Conservation (phyloP, 148 eudicot genomes). For the Rhododendron ferrugineum region DNA sequence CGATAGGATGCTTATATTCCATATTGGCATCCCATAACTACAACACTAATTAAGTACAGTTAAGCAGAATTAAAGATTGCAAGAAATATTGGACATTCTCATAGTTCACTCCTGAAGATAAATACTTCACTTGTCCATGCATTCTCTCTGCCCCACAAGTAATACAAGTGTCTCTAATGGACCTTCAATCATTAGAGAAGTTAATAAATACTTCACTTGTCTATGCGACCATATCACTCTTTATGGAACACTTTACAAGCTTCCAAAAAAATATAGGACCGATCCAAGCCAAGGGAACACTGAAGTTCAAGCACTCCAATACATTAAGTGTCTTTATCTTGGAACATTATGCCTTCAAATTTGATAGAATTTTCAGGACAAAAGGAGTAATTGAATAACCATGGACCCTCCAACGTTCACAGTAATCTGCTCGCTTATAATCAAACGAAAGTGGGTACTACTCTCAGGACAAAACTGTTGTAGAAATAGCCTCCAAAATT, state of each 20-base stretch:
- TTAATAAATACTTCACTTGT: background rate
- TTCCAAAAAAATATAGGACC: background rate
- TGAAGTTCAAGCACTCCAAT: background rate
- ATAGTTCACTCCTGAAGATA: background rate
- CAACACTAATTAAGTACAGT: background rate
- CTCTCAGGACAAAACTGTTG: background rate
- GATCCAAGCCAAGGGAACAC: background rate
- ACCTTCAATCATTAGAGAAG: background rate
- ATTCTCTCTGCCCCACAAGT: background rate
- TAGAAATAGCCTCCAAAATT: background rate
- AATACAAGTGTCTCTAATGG: background rate
- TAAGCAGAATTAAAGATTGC: background rate
- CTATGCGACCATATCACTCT: background rate
- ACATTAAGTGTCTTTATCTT: background rate
- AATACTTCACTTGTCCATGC: background rate
- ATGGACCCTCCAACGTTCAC: background rate
- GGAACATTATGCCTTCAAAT: background rate
- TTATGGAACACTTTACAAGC: background rate
- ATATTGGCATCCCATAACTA: background rate
- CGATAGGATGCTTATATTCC: background rate
- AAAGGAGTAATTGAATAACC: background rate
- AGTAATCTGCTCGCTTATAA: background rate
- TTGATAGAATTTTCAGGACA: background rate
- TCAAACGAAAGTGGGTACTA: background rate
- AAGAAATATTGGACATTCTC: background rate